These are phyloP conservation scores for Roridomyces roridus DNA, from an alignment of 768 basidiomycete genomes.

Conservation along the genomic window DNA sequence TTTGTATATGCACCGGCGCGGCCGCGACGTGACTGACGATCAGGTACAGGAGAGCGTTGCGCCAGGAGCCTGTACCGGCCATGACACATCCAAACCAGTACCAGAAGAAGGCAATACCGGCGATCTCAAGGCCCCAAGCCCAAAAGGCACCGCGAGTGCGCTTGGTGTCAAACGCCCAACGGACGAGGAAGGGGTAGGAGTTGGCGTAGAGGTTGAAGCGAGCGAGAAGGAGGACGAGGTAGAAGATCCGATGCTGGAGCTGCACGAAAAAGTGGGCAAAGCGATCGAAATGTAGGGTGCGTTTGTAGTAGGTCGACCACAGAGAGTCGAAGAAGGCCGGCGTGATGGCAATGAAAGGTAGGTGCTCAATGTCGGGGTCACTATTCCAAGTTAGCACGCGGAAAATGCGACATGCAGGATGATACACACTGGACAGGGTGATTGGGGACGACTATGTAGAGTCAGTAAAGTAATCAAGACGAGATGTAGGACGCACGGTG, in stretches of 20 bases:
- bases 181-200: slow-evolving; percentile 79
- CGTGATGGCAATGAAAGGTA: slow-evolving; percentile 95
- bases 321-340: slow-evolving; percentile 84
- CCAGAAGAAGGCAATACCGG: slow-evolving; percentile 86
- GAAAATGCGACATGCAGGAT: not conserved
- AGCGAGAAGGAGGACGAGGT: slow-evolving; percentile 86
- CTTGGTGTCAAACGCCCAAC: slow-evolving; percentile 67
- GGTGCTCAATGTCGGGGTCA: slow-evolving; percentile 84
- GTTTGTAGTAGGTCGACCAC: slow-evolving; percentile 95
- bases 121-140: slow-evolving; percentile 80
- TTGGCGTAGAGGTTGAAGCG: slow-evolving; percentile 94
- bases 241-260: slow-evolving; percentile 92
- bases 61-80: slow-evolving; percentile 73
- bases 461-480: slow-evolving; percentile 4
- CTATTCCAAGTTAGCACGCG: slow-evolving; percentile 41
- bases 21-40: slow-evolving; percentile 85
- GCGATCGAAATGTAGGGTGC: slow-evolving; percentile 79
- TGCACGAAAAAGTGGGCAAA: slow-evolving; percentile 69
- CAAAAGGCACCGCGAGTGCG: slow-evolving; percentile 74
- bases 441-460: slow-evolving; percentile 86
- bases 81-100: slow-evolving; percentile 82
- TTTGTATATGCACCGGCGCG: slow-evolving; percentile 92
- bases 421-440: slow-evolving; percentile 87
- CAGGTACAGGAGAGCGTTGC: slow-evolving; percentile 72
- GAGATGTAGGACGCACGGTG: slow-evolving; percentile 68